phyloP scores from a whole-genome alignment of 2,329 filamentous ascomycete species.

The Chaetomium olivaceum region DNA sequence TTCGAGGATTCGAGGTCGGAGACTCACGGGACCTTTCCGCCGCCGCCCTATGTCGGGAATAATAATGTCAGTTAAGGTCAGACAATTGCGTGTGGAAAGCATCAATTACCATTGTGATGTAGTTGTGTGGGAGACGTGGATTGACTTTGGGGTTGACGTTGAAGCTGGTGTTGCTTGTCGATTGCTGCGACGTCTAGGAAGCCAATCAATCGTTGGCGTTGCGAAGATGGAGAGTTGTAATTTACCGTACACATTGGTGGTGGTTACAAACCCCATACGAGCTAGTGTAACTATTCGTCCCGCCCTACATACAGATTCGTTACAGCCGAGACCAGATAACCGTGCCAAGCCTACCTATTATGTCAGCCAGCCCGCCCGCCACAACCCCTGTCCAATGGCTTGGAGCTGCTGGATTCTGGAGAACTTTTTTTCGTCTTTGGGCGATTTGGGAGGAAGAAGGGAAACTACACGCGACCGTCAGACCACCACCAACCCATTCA shows the following conservation, averaged over 20 bases:
- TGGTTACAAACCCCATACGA: too few species aligned
- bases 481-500: constrained; percentile 4
- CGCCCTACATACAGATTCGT: too few species aligned
- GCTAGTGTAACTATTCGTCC: too few species aligned
- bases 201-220: constrained; percentile 9
- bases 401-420: constrained; percentile 31
- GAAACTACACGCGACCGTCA: constrained; percentile 17
- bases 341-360: constrained; percentile 26
- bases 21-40: constrained; percentile 63
- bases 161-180: constrained; percentile 1
- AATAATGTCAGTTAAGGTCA: constrained; percentile 44
- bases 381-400: constrained; percentile 27
- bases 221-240: constrained; percentile 2
- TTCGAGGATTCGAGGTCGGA: background rate
- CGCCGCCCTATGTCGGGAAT: constrained; percentile 62
- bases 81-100: constrained; percentile 23
- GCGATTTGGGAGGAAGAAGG: constrained; percentile 21
- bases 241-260: background rate
- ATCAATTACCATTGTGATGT: constrained; percentile 57
- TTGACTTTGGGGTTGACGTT: constrained; percentile 5
- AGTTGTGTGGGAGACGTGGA: constrained; percentile 14
- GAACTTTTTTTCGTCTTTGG: constrained; percentile 36
- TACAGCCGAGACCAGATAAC: background rate
- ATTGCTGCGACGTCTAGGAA: constrained; percentile 2
- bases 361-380: constrained; percentile 29